Percentiles rank a stretch among this genome's conserved stretches.
These are phyloP conservation scores for Globisporangium echinulatum DNA, from an alignment of 352 stramenopile species.

Conservation along the genomic window DNA sequence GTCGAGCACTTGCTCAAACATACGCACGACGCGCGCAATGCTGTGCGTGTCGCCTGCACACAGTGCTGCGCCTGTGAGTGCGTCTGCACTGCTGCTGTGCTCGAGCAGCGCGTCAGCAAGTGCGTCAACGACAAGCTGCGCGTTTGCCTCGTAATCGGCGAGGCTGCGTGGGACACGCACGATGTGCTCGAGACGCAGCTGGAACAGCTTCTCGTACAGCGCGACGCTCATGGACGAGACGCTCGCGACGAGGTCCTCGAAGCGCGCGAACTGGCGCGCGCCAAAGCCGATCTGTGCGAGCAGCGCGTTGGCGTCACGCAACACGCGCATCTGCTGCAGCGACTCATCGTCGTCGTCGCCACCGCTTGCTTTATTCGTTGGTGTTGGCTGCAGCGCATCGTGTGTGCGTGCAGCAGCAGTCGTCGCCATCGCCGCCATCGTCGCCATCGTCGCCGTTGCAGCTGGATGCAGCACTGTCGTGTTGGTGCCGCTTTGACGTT, in stretches of 20 bases:
- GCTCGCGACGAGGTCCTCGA: constrained; percentile 76
- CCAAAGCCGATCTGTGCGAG: constrained; percentile 74
- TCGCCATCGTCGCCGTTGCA: neutral
- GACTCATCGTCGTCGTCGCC: neutral
- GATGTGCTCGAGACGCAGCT: constrained; percentile 69
- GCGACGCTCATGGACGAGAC: constrained; percentile 90
- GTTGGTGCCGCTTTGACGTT: constrained; percentile 1
- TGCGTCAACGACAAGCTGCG: constrained; percentile 80
- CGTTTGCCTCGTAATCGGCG: constrained; percentile 84
- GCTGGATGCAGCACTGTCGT: neutral
- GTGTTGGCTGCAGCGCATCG: neutral
- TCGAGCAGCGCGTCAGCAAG: constrained; percentile 65
- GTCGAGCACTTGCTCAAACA: constrained; percentile 53
- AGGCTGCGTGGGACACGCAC: constrained; percentile 48
- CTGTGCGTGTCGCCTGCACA: constrained; percentile 46
- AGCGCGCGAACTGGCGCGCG: constrained; percentile 64
- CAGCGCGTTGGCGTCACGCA: constrained; percentile 68
- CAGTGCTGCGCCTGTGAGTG: constrained; percentile 43
- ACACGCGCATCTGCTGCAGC: constrained; percentile 6
- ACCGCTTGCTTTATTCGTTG: neutral
- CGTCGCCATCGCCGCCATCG: neutral
- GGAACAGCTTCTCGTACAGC: constrained; percentile 88
- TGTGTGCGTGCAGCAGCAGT: neutral
- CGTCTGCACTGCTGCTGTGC: constrained; percentile 20
- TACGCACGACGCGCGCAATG: constrained; percentile 42